Evolutionary conservation across 306 rosid genomes (phyloP).

Genomic region (Aeschynomene evenia): DNA sequence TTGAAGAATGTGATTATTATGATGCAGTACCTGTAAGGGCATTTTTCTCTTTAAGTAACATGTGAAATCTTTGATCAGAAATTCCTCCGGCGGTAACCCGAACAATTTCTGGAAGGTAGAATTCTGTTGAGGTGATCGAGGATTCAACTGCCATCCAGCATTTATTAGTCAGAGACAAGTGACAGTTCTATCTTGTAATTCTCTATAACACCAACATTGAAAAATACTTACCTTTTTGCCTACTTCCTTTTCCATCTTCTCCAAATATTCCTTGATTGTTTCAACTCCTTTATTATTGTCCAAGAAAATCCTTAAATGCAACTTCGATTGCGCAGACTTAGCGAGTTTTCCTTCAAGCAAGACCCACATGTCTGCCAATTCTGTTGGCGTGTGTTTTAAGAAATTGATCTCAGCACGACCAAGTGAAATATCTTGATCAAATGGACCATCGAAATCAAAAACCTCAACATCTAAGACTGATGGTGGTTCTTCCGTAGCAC

Average conservation of each 20-base stretch:
- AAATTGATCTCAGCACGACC: slow-evolving; percentile 91
- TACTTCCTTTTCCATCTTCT: slow-evolving; percentile 93
- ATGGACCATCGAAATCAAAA: slow-evolving; percentile 88
- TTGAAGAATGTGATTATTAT: neutral
- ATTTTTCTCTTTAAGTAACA: slow-evolving; percentile 75
- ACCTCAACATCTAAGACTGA: slow-evolving; percentile 79
- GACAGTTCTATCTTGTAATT: slow-evolving; percentile 20
- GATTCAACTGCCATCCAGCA: slow-evolving; percentile 56
- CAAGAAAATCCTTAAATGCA: slow-evolving; percentile 83
- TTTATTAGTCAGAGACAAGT: slow-evolving; percentile 29
- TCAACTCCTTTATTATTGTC: slow-evolving; percentile 80
- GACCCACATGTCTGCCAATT: slow-evolving; percentile 84
- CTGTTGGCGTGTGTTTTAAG: slow-evolving; percentile 69
- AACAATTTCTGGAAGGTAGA: slow-evolving; percentile 88
- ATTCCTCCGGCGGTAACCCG: slow-evolving; percentile 82
- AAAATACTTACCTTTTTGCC: slow-evolving; percentile 76
- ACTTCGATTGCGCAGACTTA: slow-evolving; percentile 78
- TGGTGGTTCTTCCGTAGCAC: slow-evolving; percentile 97
- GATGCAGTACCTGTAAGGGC: slow-evolving; percentile 65
- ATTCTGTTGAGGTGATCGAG: slow-evolving; percentile 79
- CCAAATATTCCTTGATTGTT: slow-evolving; percentile 77
- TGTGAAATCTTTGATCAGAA: slow-evolving; percentile 79
- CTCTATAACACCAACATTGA: neutral
- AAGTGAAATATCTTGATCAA: slow-evolving; percentile 76
- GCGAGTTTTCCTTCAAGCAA: slow-evolving; percentile 86